These are phyloP conservation scores for Populus trichocarpa DNA, from an alignment of 441 rosid genomes.

Conservation along the genomic window DNA sequence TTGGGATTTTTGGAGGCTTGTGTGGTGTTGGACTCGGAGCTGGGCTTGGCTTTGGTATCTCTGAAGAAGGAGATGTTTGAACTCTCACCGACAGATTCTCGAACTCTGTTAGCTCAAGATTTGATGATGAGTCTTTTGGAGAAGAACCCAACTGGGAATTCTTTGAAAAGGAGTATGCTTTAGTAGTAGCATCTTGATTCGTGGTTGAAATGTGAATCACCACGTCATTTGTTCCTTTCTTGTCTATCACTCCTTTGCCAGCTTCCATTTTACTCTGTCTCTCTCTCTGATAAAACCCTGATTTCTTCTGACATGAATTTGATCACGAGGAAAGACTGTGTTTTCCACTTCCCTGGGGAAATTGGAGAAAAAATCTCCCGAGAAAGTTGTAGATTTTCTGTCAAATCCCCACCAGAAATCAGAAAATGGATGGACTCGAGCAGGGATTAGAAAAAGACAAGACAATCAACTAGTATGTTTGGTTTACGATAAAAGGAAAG, in stretches of 20 bases:
- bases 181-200: neutral
- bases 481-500: neutral
- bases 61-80: conserved; percentile 23
- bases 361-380: neutral
- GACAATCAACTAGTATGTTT: neutral
- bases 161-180: neutral
- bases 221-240: conserved; percentile 35
- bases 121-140: neutral
- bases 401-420: neutral
- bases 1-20: conserved; percentile 34
- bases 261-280: conserved; percentile 21
- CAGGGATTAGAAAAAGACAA: neutral
- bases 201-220: conserved; percentile 32
- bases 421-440: neutral
- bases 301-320: neutral
- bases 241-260: conserved; percentile 20
- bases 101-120: conserved; percentile 12
- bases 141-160: conserved; percentile 23
- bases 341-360: neutral
- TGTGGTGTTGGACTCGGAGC: conserved; percentile 9
- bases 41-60: conserved; percentile 14
- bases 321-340: neutral
- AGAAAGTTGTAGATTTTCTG: neutral
- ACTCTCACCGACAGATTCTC: conserved; percentile 9
- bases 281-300: neutral